Evolutionary conservation across 768 basidiomycete genomes (phyloP).

Genomic region (Lactarius indigo): DNA sequence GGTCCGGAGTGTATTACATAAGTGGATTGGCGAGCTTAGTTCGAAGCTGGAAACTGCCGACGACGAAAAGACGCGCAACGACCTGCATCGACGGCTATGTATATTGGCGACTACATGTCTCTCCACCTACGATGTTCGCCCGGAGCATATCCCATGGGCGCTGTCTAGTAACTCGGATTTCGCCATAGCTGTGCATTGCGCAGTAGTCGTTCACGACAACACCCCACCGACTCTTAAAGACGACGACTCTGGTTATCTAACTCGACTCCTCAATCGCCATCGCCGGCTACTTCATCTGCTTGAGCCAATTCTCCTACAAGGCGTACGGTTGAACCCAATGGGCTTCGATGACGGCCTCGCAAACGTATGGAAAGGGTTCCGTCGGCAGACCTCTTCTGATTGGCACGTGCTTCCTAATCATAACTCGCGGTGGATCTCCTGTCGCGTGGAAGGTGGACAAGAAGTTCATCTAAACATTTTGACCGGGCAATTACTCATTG

Average conservation of each 20-base stretch:
- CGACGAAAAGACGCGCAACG: neutral
- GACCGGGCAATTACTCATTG: conserved; percentile 2
- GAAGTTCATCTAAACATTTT: conserved; percentile 4
- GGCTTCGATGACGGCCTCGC: neutral
- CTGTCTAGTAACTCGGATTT: neutral
- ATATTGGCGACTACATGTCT: conserved; percentile 10
- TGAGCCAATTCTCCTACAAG: neutral
- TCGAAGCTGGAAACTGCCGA: neutral
- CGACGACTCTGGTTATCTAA: neutral
- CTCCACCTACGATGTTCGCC: conserved; percentile 7
- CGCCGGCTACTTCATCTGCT: neutral
- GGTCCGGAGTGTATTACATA: neutral
- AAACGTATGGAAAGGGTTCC: conserved; percentile 1
- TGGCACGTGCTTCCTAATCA: conserved; percentile 5
- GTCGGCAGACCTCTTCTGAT: neutral
- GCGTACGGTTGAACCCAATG: neutral
- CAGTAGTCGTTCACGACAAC: conserved; percentile 10
- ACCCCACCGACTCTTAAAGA: neutral
- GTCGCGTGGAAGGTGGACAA: neutral
- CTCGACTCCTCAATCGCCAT: conserved; percentile 3
- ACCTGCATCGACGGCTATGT: conserved; percentile 1
- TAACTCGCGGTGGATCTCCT: conserved; percentile 15
- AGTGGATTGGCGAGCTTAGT: conserved; percentile 5
- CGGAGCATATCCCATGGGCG: neutral
- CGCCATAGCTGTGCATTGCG: conserved; percentile 11